Conservation (phyloP, 768 basidiomycete genomes). For the Pleurotus ostreatus region DNA sequence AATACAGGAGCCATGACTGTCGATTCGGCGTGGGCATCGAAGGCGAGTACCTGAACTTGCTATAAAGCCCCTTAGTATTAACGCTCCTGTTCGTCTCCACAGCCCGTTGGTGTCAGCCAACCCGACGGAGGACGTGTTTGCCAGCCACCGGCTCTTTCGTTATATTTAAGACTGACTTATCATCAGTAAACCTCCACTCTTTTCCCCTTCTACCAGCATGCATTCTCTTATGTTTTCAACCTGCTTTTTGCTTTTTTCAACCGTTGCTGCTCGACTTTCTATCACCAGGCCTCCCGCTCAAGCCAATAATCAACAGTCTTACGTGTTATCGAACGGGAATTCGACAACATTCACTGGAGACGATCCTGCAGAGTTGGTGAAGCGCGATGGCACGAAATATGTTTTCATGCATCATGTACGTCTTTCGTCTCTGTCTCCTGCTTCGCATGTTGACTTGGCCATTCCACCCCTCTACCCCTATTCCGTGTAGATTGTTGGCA, state of each 20-base stretch:
- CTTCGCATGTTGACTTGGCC: neutral
- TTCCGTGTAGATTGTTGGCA: slow-evolving; percentile 38
- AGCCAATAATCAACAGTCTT: neutral
- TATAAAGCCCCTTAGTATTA: neutral
- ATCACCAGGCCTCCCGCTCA: neutral
- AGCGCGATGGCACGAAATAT: slow-evolving; percentile 41
- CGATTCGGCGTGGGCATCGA: neutral
- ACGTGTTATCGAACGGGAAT: neutral
- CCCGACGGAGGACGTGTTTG: too few relatives aligned
- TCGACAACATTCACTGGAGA: slow-evolving; percentile 14
- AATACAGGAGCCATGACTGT: neutral
- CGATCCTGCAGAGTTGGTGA: slow-evolving; percentile 25
- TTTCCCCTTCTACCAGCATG: neutral
- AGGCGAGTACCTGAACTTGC: neutral
- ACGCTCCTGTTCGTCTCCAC: neutral
- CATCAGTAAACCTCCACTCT: neutral
- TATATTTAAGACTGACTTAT: too few relatives aligned
- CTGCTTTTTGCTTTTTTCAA: neutral
- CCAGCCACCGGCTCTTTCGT: too few relatives aligned
- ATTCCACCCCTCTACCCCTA: neutral
- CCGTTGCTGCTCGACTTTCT: neutral
- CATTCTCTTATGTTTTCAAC: neutral
- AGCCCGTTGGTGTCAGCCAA: too few relatives aligned
- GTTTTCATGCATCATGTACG: slow-evolving; percentile 51
- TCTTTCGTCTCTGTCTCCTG: neutral